A percentile compares a stretch with the other conserved stretches of the same genome.
These are phyloP conservation scores for Cyclospora cayetanensis DNA, from an alignment of 169 alveolate genomes.

Conservation along the genomic window DNA sequence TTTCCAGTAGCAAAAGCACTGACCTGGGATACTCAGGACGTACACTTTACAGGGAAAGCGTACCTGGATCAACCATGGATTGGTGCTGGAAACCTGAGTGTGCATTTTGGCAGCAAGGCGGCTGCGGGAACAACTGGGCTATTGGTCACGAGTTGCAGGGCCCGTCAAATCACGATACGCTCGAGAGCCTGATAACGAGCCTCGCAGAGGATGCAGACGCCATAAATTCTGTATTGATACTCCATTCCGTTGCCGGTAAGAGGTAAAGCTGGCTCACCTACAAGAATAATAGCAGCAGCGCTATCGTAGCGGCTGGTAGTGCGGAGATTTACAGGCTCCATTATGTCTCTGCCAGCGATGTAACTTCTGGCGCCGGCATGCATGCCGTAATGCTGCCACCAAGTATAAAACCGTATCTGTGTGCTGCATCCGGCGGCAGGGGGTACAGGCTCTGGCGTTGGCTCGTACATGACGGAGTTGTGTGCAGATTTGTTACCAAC, in stretches of 20 bases:
- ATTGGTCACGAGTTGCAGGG: slow-evolving; percentile 60
- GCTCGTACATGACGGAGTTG: slow-evolving; percentile 50
- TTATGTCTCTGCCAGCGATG: too few species aligned
- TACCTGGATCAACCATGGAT: not conserved
- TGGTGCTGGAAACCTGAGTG: slow-evolving; percentile 54
- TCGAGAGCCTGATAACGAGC: slow-evolving; percentile 19
- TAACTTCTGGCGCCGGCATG: not conserved
- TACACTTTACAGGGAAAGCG: not conserved
- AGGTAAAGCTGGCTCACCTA: not conserved
- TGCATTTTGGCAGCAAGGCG: slow-evolving; percentile 63
- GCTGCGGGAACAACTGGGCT: slow-evolving; percentile 64
- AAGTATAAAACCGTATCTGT: too few species aligned
- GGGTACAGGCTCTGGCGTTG: slow-evolving; percentile 59
- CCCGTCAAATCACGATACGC: slow-evolving; percentile 10
- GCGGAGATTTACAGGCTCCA: too few species aligned
- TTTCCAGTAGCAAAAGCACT: not conserved
- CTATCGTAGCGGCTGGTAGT: too few species aligned
- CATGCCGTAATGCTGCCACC: too few species aligned
- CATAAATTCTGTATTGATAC: slow-evolving; percentile 31
- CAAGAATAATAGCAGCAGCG: too few species aligned
- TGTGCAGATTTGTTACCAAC: slow-evolving; percentile 43
- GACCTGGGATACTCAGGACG: not conserved
- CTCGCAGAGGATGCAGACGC: slow-evolving; percentile 54
- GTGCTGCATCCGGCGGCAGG: slow-evolving; percentile 10
- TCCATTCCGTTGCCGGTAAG: slow-evolving; percentile 55